phyloP scores from a whole-genome alignment of 1,284 basidiomycete species.

The Boletus semigastroideus region DNA sequence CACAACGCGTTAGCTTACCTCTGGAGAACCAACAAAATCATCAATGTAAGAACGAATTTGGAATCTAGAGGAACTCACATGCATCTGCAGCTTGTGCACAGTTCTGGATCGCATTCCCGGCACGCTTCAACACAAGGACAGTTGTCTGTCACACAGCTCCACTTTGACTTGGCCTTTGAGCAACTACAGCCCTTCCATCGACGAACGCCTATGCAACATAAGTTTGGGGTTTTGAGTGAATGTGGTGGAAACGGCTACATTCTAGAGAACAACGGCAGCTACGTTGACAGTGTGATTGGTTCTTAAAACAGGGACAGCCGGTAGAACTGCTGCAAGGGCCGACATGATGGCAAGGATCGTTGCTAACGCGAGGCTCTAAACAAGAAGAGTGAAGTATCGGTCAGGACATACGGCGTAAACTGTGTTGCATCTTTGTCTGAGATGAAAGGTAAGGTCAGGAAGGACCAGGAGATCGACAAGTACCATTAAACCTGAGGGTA shows the following conservation, averaged over 20 bases:
- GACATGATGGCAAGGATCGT: conserved; percentile 39
- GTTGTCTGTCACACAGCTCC: conserved; percentile 26
- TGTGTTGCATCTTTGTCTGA: conserved; percentile 31
- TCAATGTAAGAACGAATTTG: background rate
- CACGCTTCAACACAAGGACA: conserved; percentile 38
- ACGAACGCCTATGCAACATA: conserved; percentile 32
- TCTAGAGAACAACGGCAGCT: conserved; percentile 38
- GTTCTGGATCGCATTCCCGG: conserved; percentile 46
- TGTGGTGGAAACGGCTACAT: conserved; percentile 29
- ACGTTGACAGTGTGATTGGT: conserved; percentile 39
- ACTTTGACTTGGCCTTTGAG: conserved; percentile 13
- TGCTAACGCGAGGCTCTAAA: conserved; percentile 23
- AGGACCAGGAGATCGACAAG: background rate
- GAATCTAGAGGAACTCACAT: conserved; percentile 17
- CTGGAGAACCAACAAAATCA: conserved; percentile 8
- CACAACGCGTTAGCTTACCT: conserved; percentile 21
- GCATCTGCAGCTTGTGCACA: conserved; percentile 29
- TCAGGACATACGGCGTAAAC: conserved; percentile 39
- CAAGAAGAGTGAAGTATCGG: background rate
- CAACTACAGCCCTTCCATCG: conserved; percentile 44
- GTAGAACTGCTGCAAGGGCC: conserved; percentile 37
- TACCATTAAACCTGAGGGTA: conserved; percentile 26
- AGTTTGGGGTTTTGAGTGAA: background rate
- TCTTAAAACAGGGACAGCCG: conserved; percentile 37
- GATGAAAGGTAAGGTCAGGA: conserved; percentile 1